Evolutionary conservation across 2,329 filamentous ascomycete species (phyloP).

Genomic region (Aureobasidium subglaciale): DNA sequence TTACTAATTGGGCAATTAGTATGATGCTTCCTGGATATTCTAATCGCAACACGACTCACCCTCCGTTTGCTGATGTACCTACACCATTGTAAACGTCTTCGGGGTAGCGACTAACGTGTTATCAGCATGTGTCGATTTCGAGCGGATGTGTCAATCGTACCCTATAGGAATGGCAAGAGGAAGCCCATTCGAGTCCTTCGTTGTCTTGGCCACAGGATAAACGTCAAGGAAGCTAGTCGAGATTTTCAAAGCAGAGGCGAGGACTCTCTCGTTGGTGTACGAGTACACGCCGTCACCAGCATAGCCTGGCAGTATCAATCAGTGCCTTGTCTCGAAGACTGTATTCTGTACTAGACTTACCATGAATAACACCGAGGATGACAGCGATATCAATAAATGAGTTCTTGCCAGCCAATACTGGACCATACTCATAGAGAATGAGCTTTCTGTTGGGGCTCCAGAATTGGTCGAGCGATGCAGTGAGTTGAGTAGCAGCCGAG

Average conservation of each 20-base stretch:
- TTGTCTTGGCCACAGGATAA: slow-evolving; percentile 26
- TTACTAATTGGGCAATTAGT: slow-evolving; percentile 17
- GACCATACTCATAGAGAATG: slow-evolving; percentile 29
- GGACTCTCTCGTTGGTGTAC: slow-evolving; percentile 28
- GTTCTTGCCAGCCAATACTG: slow-evolving; percentile 26
- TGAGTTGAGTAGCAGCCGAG: slow-evolving; percentile 22
- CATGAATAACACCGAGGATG: slow-evolving; percentile 28
- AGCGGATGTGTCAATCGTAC: slow-evolving; percentile 4
- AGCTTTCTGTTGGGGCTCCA: slow-evolving; percentile 26
- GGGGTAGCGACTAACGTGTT: slow-evolving; percentile 24
- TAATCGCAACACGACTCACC: slow-evolving; percentile 2
- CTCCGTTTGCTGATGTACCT: slow-evolving; percentile 24
- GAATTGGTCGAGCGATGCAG: slow-evolving; percentile 25
- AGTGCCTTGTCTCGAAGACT: too few relatives aligned
- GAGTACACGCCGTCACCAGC: slow-evolving; percentile 26
- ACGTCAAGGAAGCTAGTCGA: slow-evolving; percentile 25
- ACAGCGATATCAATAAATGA: slow-evolving; percentile 30
- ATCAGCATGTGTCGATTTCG: slow-evolving; percentile 8
- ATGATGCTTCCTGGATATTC: not conserved
- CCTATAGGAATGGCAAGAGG: slow-evolving; percentile 29
- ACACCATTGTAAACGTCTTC: slow-evolving; percentile 30
- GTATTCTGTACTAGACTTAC: too few relatives aligned
- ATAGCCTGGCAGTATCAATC: too few relatives aligned
- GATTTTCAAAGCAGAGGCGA: slow-evolving; percentile 25
- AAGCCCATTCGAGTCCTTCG: slow-evolving; percentile 21